phyloP scores from a whole-genome alignment of 1,139 yeast genomes.

The Yamadazyma spencermartinsiae region DNA sequence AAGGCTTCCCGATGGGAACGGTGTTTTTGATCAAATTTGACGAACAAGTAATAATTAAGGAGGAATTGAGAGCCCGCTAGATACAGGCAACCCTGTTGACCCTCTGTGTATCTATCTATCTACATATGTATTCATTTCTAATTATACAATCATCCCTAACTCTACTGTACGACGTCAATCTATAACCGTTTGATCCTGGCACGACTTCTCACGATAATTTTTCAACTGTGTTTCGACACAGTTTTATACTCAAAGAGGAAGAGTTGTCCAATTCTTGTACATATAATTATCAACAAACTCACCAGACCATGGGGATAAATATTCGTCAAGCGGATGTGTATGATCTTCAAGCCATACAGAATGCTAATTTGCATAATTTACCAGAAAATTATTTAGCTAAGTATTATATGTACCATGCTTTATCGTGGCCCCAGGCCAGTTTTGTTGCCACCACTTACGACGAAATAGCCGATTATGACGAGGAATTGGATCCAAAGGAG shows the following conservation, averaged over 20 bases:
- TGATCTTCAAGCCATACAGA: constrained; percentile 94
- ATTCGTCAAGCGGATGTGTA: constrained; percentile 85
- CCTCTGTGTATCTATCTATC: not conserved
- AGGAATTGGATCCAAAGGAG: constrained; percentile 31
- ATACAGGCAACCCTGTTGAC: too few relatives aligned
- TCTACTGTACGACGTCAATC: too few relatives aligned
- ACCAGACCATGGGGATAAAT: constrained; percentile 69
- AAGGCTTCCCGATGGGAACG: constrained; percentile 65
- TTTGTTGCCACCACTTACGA: constrained; percentile 86
- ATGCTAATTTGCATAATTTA: constrained; percentile 86
- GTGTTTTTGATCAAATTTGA: constrained; percentile 83
- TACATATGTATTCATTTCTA: too few relatives aligned
- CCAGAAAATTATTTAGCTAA: constrained; percentile 95
- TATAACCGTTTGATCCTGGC: not conserved
- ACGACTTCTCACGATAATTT: too few relatives aligned
- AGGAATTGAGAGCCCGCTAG: constrained; percentile 21
- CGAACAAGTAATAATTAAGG: constrained; percentile 57
- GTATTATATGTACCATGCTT: constrained; percentile 88
- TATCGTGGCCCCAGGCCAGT: constrained; percentile 98
- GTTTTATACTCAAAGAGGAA: not conserved
- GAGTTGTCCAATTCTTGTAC: not conserved
- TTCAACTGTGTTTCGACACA: too few relatives aligned
- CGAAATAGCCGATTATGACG: constrained; percentile 34
- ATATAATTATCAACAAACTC: constrained; percentile 2
- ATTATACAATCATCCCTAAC: too few relatives aligned